Base-by-base conservation (phyloP, 495 filamentous ascomycete genomes). In the Penicillium macrosclerotiorum region DNA sequence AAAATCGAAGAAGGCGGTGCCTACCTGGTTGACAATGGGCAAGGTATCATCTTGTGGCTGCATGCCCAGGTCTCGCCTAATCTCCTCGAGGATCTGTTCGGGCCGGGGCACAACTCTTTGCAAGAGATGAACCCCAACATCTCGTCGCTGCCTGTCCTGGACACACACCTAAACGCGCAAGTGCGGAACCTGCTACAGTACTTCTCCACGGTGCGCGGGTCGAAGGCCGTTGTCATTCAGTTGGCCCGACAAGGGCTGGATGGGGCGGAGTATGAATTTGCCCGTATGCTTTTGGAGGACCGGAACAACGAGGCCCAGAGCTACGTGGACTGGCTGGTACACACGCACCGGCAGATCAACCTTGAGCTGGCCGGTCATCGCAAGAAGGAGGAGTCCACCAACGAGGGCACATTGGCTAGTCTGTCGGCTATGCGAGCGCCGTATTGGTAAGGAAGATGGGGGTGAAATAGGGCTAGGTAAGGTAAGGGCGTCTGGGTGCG, bases 311-410 rank as follows among this genome's bases (percentile, higher is more conserved):
- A 99, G 68, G 93, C 93, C 24, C 89, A 92, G 66, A 92, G 86
- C 54, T 97, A 99, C 69, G 93, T 97, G 13, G 93, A 99, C 69
- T 99, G 93, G 93, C 68, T 99, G 65, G 93, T 99, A 42, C 89
- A 95, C 68, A 72, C 96, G 37, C 93, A 99, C 62, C 84, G 90
- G 54, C 84, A 86, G 58, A 88, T 97, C 48, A 90, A 94, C 63
- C 68, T 96, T 45, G 92, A 96, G 76, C 70, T 90, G 56, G 75
- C 84, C 12, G 88, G 88, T 24, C 87, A 90, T 62, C 74, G 86
- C 59, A 88, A 87, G 62, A 83, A 82, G 52, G 86, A 90, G 33
- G 85, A 89, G 42, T 62, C 69, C 3, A 52, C 68, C 45, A 59
- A 69, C 12, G 73, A 81, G 51, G 66, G 74, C 29, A 70, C 77